Evolutionary conservation across 2,329 filamentous ascomycete genomes (phyloP).

Genomic region (Periconia sp.): DNA sequence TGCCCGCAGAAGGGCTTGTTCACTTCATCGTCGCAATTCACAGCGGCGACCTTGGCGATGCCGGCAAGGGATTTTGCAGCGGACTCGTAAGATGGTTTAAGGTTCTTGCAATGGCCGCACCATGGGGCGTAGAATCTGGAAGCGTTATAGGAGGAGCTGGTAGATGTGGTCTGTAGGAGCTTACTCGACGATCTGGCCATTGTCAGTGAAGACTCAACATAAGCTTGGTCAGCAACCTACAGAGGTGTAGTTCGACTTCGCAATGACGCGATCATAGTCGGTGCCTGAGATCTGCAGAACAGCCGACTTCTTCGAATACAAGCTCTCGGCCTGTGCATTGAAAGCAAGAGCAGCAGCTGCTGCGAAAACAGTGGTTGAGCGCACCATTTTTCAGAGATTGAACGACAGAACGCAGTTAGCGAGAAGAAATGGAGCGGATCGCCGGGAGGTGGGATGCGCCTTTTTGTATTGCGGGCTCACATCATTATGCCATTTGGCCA

Average conservation of each 20-base stretch:
- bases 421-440: conserved; percentile 7
- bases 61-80: conserved; percentile 88
- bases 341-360: conserved; percentile 69
- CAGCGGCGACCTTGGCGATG: conserved; percentile 89
- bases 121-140: conserved; percentile 94
- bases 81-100: conserved; percentile 95
- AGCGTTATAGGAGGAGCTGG: conserved; percentile 9
- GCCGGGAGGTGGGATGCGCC: conserved; percentile 12
- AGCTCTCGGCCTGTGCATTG: conserved; percentile 69
- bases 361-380: conserved; percentile 51
- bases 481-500: conserved; percentile 21
- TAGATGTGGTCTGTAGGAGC: no score
- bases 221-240: conserved; percentile 58
- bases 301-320: conserved; percentile 87
- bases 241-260: conserved; percentile 88
- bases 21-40: conserved; percentile 91
- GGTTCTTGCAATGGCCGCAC: conserved; percentile 96
- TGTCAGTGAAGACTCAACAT: conserved; percentile 8
- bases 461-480: conserved; percentile 22
- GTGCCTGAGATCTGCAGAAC: conserved; percentile 82
- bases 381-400: conserved; percentile 40
- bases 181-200: conserved; percentile 47
- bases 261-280: conserved; percentile 82
- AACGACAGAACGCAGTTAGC: conserved; percentile 3
- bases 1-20: conserved; percentile 88